Conservation (phyloP, 495 filamentous ascomycete genomes). For the Geoglossum glabrum region DNA sequence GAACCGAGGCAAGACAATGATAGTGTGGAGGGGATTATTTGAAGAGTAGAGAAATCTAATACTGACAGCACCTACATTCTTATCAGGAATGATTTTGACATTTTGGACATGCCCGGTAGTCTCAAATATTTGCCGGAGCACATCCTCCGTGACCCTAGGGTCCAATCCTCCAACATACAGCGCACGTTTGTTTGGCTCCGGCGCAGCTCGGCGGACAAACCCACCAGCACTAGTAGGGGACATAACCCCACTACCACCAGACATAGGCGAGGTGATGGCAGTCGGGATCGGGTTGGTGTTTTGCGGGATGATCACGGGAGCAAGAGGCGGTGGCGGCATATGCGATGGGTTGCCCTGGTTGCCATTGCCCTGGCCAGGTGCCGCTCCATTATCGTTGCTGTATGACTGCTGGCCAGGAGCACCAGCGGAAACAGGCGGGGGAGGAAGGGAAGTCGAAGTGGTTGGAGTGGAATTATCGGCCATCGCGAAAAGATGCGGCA, state of each 20-base stretch:
- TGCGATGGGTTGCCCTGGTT: slow-evolving; percentile 26
- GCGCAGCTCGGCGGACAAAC: slow-evolving; percentile 77
- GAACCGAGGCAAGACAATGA: not conserved
- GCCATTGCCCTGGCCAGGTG: slow-evolving; percentile 11
- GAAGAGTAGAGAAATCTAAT: slow-evolving; percentile 11
- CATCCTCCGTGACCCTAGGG: slow-evolving; percentile 87
- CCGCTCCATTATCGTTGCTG: slow-evolving; percentile 1
- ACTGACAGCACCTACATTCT: slow-evolving; percentile 53
- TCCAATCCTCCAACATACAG: slow-evolving; percentile 93
- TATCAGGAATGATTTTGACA: slow-evolving; percentile 98
- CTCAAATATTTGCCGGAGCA: slow-evolving; percentile 95
- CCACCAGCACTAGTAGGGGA: slow-evolving; percentile 55
- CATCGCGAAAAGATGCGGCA: slow-evolving; percentile 5
- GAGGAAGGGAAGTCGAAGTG: slow-evolving; percentile 9
- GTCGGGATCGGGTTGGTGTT: slow-evolving; percentile 93
- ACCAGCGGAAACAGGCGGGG: slow-evolving; percentile 13
- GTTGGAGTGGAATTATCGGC: slow-evolving; percentile 6
- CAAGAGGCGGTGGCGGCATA: slow-evolving; percentile 83
- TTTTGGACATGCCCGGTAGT: slow-evolving; percentile 95
- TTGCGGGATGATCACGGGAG: slow-evolving; percentile 79
- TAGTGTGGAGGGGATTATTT: not conserved
- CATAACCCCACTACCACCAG: slow-evolving; percentile 45
- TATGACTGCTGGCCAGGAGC: slow-evolving; percentile 18
- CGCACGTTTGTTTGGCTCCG: slow-evolving; percentile 96
- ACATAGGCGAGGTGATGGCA: slow-evolving; percentile 77